Conservation (phyloP, 1,284 basidiomycete species). For the Pseudozyma tsukubaensis region DNA sequence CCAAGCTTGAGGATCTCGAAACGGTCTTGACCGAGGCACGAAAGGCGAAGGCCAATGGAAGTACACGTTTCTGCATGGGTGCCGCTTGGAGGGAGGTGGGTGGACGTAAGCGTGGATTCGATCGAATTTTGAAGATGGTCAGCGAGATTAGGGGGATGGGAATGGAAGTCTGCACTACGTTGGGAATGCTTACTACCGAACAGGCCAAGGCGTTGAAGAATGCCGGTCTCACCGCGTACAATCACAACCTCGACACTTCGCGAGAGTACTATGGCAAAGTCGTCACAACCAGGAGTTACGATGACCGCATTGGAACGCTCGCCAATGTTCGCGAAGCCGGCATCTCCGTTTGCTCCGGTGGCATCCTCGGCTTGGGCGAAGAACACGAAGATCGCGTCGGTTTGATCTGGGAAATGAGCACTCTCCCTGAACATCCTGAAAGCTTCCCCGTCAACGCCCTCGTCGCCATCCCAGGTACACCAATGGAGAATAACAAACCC, state of each 20-base stretch:
- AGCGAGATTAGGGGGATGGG: slow-evolving; percentile 72
- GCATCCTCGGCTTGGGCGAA: slow-evolving; percentile 94
- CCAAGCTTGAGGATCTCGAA: slow-evolving; percentile 87
- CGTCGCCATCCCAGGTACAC: slow-evolving; percentile 75
- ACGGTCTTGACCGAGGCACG: slow-evolving; percentile 82
- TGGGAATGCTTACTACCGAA: slow-evolving; percentile 94
- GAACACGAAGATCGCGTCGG: slow-evolving; percentile 89
- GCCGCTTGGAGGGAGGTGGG: slow-evolving; percentile 98
- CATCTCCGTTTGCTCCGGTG: slow-evolving; percentile 96
- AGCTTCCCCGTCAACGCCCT: slow-evolving; percentile 98
- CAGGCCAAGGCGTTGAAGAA: slow-evolving; percentile 88
- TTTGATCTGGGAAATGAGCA: slow-evolving; percentile 89
- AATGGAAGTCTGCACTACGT: slow-evolving; percentile 88
- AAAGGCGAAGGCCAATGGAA: slow-evolving; percentile 93
- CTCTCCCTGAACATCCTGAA: slow-evolving; percentile 94
- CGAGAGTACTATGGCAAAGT: slow-evolving; percentile 95
- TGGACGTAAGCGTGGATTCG: slow-evolving; percentile 92
- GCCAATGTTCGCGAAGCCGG: slow-evolving; percentile 90
- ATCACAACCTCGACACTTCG: slow-evolving; percentile 98
- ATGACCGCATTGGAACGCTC: slow-evolving; percentile 91
- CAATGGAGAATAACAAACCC: slow-evolving; percentile 73
- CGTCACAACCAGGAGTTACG: slow-evolving; percentile 93
- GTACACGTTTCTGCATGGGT: slow-evolving; percentile 98
- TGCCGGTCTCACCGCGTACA: slow-evolving; percentile 96
- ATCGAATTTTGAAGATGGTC: slow-evolving; percentile 94